Percentiles rank a stretch among this genome's conserved stretches.
Conservation (phyloP, 805 yeast species). For the Scheffersomyces stipitis region DNA sequence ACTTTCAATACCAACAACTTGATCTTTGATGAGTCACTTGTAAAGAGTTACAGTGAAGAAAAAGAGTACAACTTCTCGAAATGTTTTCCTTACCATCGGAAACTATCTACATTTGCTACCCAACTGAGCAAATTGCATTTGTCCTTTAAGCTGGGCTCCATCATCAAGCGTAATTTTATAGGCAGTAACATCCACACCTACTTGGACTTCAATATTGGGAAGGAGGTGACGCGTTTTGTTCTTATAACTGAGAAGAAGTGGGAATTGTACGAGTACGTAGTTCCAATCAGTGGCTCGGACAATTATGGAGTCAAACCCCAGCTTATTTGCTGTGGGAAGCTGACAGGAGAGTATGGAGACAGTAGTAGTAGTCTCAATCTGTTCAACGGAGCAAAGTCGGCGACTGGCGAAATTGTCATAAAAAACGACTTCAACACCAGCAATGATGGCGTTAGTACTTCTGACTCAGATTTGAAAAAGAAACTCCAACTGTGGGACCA, state of each 20-base stretch:
- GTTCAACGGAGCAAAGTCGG: conserved; percentile 5
- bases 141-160: conserved; percentile 20
- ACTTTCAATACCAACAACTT: conserved; percentile 4
- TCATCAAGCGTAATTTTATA: conserved; percentile 28
- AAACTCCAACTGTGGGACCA: conserved; percentile 57
- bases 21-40: conserved; percentile 16
- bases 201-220: conserved; percentile 39
- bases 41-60: conserved; percentile 27
- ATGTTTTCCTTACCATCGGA: conserved; percentile 82
- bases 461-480: conserved; percentile 26
- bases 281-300: conserved; percentile 41
- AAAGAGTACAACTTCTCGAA: conserved; percentile 70
- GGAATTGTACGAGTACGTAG: conserved; percentile 62
- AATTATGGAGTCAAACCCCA: conserved; percentile 38
- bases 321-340: conserved; percentile 65
- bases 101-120: conserved; percentile 50
- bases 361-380: conserved; percentile 35
- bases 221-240: conserved; percentile 63
- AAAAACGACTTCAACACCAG: conserved; percentile 17
- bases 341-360: conserved; percentile 66
- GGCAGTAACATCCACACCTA: conserved; percentile 32
- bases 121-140: conserved; percentile 46
- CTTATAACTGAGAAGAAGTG: conserved; percentile 67
- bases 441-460: conserved; percentile 14
- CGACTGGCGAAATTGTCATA: conserved; percentile 8